Conservation (phyloP, 1,284 basidiomycete genomes). For the Microbotryum scabiosae region DNA sequence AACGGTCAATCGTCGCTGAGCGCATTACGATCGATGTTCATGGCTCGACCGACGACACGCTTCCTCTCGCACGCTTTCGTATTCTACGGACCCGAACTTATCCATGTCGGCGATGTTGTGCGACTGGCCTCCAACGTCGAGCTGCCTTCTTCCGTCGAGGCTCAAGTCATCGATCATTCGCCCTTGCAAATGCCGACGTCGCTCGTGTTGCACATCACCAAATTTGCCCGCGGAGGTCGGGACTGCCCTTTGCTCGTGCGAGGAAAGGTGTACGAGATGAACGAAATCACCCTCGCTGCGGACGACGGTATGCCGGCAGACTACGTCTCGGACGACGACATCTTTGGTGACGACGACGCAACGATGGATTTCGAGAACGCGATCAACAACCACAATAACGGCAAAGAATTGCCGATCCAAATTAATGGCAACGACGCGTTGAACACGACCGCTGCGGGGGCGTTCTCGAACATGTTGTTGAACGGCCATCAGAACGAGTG, state of each 20-base stretch:
- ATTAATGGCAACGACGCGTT: too few species aligned
- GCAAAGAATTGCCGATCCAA: too few species aligned
- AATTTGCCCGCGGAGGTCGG: conserved; percentile 8
- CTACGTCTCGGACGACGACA: not conserved
- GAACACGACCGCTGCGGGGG: too few species aligned
- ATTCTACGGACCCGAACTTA: conserved; percentile 19
- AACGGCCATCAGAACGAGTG: too few species aligned
- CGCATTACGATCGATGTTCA: not conserved
- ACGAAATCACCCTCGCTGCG: not conserved
- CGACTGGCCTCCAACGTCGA: conserved; percentile 18
- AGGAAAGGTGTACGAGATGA: conserved; percentile 21
- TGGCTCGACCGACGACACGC: not conserved
- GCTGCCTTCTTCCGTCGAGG: not conserved
- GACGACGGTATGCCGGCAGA: not conserved
- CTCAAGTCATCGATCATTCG: not conserved
- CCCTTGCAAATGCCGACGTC: conserved; percentile 1
- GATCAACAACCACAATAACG: too few species aligned
- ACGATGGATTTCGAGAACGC: too few species aligned
- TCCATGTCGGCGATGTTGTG: conserved; percentile 20
- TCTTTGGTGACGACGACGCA: too few species aligned
- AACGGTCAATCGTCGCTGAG: not conserved
- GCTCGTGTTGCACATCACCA: conserved; percentile 17
- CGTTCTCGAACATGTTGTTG: too few species aligned
- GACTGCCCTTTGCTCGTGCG: conserved; percentile 14
- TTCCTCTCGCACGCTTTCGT: conserved; percentile 19